These are phyloP conservation scores for Botrytis aclada DNA, from an alignment of 2,329 filamentous ascomycete species.

Conservation along the genomic window DNA sequence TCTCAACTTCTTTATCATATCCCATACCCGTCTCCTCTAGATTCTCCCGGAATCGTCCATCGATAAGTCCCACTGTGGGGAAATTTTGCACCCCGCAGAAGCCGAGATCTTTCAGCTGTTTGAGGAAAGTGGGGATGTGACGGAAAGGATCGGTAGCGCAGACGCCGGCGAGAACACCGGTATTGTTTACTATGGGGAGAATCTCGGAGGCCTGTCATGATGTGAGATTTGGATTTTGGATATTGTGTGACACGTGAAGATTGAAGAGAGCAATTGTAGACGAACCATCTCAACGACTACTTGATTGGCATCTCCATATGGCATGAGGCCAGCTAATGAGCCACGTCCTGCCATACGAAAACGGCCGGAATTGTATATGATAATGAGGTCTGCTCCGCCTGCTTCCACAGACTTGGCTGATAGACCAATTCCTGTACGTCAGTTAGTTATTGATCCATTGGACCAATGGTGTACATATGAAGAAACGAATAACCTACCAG, in stretches of 20 bases:
- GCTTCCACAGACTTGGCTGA: constrained; percentile 69
- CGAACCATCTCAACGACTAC: constrained; percentile 62
- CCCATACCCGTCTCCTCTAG: constrained; percentile 72
- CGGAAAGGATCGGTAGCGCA: constrained; percentile 70
- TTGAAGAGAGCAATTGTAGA: background rate
- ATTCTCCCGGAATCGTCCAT: constrained; percentile 63
- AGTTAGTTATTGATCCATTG: background rate
- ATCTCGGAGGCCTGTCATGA: constrained; percentile 54
- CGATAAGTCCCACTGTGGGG: constrained; percentile 68
- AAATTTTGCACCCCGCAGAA: constrained; percentile 73
- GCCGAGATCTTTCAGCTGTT: constrained; percentile 57
- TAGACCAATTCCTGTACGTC: constrained; percentile 57
- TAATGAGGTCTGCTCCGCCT: constrained; percentile 66
- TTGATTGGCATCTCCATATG: constrained; percentile 68
- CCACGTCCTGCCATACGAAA: constrained; percentile 72
- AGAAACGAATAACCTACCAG: constrained; percentile 40
- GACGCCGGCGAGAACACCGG: constrained; percentile 67
- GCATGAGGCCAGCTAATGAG: constrained; percentile 67
- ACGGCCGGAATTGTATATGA: constrained; percentile 69
- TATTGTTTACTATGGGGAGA: constrained; percentile 59
- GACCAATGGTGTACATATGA: background rate
- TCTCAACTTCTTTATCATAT: constrained; percentile 63
- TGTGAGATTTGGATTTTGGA: background rate
- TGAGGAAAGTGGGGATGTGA: constrained; percentile 57
- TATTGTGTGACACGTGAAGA: no score